Conservation (phyloP, 1,284 basidiomycete species). For the Boletus semigastroideus region DNA sequence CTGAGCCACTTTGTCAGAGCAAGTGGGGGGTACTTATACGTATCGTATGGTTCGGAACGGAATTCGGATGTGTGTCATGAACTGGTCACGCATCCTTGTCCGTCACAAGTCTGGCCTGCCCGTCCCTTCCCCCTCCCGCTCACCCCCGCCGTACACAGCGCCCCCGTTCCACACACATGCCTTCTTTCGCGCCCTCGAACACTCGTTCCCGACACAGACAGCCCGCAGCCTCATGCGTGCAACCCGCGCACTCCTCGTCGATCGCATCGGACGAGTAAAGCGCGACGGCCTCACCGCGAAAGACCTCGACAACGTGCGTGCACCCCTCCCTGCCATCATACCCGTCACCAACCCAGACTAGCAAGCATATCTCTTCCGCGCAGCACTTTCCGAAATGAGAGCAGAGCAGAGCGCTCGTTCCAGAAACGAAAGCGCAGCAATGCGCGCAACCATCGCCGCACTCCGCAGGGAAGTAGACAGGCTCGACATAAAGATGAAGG, state of each 20-base stretch:
- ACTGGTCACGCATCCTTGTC: constrained; percentile 14
- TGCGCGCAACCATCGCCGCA: constrained; percentile 73
- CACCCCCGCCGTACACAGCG: constrained; percentile 37
- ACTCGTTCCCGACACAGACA: constrained; percentile 66
- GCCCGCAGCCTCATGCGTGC: constrained; percentile 85
- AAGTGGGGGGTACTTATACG: too few relatives aligned
- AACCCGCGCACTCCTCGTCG: constrained; percentile 77
- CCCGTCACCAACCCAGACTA: constrained; percentile 32
- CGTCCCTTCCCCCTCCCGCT: constrained; percentile 3
- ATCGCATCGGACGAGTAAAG: constrained; percentile 73
- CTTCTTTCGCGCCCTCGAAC: constrained; percentile 67
- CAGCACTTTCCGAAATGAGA: constrained; percentile 88
- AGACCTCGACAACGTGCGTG: constrained; percentile 87
- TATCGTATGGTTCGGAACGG: constrained; percentile 6
- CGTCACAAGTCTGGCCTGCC: constrained; percentile 19
- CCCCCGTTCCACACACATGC: constrained; percentile 63
- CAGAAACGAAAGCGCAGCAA: constrained; percentile 81
- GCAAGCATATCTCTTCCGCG: constrained; percentile 96
- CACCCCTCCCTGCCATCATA: not conserved
- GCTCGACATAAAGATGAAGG: constrained; percentile 90
- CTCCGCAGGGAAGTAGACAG: constrained; percentile 88
- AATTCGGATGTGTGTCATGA: constrained; percentile 13
- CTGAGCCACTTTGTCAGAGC: too few relatives aligned
- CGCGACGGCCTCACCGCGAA: constrained; percentile 77
- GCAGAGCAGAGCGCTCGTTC: constrained; percentile 85